phyloP scores from a whole-genome alignment of 352 stramenopile genomes.

The Pythium brachiatum region DNA sequence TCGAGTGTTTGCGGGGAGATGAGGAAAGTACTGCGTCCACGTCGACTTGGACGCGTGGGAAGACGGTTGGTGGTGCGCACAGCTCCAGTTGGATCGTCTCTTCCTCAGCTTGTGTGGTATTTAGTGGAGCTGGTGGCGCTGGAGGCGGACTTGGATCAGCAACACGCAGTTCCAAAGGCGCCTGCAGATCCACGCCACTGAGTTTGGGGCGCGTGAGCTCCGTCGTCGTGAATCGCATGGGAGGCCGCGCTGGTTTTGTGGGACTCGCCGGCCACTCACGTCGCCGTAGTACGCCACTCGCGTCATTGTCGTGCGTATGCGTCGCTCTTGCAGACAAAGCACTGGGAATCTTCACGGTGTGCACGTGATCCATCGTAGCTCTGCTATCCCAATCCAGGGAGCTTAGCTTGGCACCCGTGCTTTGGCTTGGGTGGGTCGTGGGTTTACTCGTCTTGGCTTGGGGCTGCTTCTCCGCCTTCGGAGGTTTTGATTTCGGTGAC shows the following conservation, averaged over 20 bases:
- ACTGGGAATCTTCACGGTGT: no score
- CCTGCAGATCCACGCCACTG: background rate
- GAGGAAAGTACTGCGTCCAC: slow-evolving; percentile 3
- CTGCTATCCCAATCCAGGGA: no score
- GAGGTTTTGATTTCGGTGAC: background rate
- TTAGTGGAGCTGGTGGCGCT: background rate
- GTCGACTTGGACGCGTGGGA: slow-evolving; percentile 6
- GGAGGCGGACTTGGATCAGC: background rate
- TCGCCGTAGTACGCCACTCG: background rate
- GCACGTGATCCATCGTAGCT: no score
- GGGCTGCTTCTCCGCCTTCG: background rate
- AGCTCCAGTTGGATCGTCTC: background rate
- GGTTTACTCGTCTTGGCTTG: background rate
- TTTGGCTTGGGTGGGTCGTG: no score
- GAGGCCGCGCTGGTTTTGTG: background rate
- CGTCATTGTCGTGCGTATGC: no score
- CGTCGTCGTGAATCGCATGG: background rate
- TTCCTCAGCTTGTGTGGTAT: background rate
- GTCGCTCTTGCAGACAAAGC: no score
- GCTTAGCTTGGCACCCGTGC: no score
- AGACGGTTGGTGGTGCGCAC: slow-evolving; percentile 9
- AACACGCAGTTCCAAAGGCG: no score
- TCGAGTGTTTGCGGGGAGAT: background rate
- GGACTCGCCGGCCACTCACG: background rate
- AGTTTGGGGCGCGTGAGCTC: background rate